phyloP scores from a whole-genome alignment of 441 rosid species.

The Gossypium laxum region DNA sequence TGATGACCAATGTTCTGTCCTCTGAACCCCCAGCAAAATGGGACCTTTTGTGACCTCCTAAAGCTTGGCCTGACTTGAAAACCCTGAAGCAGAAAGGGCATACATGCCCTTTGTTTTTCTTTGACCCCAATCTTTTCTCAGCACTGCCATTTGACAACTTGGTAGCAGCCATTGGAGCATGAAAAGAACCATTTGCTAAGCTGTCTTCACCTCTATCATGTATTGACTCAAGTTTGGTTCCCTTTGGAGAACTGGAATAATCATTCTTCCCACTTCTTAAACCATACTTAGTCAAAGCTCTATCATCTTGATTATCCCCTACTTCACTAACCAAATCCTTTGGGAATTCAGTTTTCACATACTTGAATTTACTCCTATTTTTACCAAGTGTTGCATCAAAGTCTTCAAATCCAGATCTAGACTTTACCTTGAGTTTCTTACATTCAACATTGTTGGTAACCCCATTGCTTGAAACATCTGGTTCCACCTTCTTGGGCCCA shows the following conservation, averaged over 20 bases:
- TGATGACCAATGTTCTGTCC: conserved; percentile 43
- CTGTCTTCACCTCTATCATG: conserved; percentile 46
- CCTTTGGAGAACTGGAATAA: conserved; percentile 24
- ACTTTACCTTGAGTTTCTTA: conserved; percentile 27
- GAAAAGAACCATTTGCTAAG: conserved; percentile 32
- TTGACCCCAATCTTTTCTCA: conserved; percentile 28
- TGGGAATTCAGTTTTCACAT: conserved; percentile 23
- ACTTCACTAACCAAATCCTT: conserved; percentile 20
- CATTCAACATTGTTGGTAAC: conserved; percentile 27
- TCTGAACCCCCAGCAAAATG: conserved; percentile 54
- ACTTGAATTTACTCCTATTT: conserved; percentile 25
- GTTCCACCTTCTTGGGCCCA: conserved; percentile 44
- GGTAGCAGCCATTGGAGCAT: conserved; percentile 18
- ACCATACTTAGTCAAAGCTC: conserved; percentile 26
- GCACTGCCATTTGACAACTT: conserved; percentile 20
- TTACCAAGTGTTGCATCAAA: conserved; percentile 26
- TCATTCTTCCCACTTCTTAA: conserved; percentile 27
- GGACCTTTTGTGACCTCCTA: conserved; percentile 90
- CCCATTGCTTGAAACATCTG: conserved; percentile 35
- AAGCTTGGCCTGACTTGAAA: conserved; percentile 78
- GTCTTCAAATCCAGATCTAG: conserved; percentile 28
- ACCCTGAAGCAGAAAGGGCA: conserved; percentile 76
- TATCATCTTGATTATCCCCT: conserved; percentile 18
- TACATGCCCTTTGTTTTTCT: conserved; percentile 48
- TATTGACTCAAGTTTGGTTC: conserved; percentile 26